Base-by-base conservation (phyloP, 768 basidiomycete species). In the Boletus vermiculosoides region DNA sequence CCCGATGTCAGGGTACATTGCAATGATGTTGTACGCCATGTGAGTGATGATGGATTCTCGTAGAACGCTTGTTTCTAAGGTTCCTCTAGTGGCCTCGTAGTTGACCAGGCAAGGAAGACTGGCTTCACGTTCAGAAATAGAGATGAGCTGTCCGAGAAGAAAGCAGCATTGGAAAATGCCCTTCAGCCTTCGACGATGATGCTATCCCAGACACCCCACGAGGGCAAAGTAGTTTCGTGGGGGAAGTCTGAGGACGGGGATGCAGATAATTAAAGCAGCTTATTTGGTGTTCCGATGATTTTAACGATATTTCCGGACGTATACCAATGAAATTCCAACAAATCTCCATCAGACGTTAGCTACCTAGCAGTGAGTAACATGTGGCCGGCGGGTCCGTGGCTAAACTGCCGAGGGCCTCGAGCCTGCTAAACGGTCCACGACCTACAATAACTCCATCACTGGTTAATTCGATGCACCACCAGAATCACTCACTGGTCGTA, bases 401-500 rank as follows among this genome's bases (percentile, higher is more conserved):
- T 73, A 88, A 72, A 88, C 86, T 62, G 82, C 85, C 44, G 86
- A 89, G 31, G 84, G 84, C 71, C 90, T 82, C 34, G 90, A 90
- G 46, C 91, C 91, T 37, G 85, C 88, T 66, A 93, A 66, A 60
- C 88, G 84, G 73, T 94, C 92, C 56, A 89, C 84, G 33, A 86
- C 78, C 90, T 94, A 65, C 20, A 22, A 50, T 46, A 22, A 37
- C 15, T 0, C 12, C 20, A 39, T 71, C 45, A 71, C 23, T 15
- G 28, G 28, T 16, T 25, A 34, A 15, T 41, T 15, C 50, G 31
- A 8, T 15, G 16, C n/a, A 0, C 1, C 2, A 4, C 5, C 1
- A 25, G 15, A 7, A 31, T 20, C 22, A 62, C 85, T 75, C 69
- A 97, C 96, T 54, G 81, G 80, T 67, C 90, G 79, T 66, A 98